Evolutionary conservation across 2,329 filamentous ascomycete genomes (phyloP), one percentile per base, ranked within the genome.

Genomic region (Colletotrichum caudatum): DNA sequence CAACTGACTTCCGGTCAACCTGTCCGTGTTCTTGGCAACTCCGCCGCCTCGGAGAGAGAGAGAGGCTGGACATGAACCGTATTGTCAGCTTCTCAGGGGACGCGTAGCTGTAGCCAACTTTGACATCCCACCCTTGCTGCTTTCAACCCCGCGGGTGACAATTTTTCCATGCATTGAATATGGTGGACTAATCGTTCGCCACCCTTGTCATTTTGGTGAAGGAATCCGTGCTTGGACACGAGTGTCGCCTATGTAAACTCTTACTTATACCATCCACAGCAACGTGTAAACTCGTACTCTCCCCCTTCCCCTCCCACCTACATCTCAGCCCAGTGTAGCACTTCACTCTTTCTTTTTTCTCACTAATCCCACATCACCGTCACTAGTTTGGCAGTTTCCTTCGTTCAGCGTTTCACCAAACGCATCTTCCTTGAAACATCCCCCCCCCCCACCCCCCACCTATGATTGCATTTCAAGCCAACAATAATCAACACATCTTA

Each of bases 21-120:
- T 35, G 23, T 20, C 39, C 29, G 56, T 59, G 35, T 68, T 57
- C 20, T 68, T 62, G 57, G 50, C 57, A 67, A 48, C 41, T 50
- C 50, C 20, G 41, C 39, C 33, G 57, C 62, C 64, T 57, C 67
- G 41, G 20, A 53, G 18, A 37, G 29, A 29, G 29, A 29, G 29
- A 4, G 29, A 4, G 33, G 3, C 12, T 39, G 20, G 35, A 39
- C 50, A 16, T 53, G 16, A 29, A 29, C 35, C 56, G 48, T 70
- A 61, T 50, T 57, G 35, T 61, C 61, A 61, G 67, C 64, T 56
- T 29, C 33, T 35, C 9, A 14, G 26, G 50, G 18, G 62, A 46
- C 51, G 51, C 16, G 54, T 29, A 41, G 37, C 46, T 48, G 37
- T 41, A 56, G 23, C 63, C 26, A 35, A 57, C 67, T 56, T 61